Conservation (phyloP, 805 yeast species). For the Saturnispora zaruensis region DNA sequence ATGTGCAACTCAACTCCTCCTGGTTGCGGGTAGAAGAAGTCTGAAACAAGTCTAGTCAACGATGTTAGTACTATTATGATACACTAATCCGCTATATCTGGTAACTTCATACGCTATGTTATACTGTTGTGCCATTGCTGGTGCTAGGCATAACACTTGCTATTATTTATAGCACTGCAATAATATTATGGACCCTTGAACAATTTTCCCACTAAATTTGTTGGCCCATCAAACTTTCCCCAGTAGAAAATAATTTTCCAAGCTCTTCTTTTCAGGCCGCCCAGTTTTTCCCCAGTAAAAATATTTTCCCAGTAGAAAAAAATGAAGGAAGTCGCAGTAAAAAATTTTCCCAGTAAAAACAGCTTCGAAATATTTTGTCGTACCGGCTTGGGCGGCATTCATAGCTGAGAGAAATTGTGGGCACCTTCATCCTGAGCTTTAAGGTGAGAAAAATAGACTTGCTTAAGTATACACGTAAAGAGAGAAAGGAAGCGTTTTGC, state of each 20-base stretch:
- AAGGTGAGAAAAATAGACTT: neutral
- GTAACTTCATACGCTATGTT: slow-evolving; percentile 6
- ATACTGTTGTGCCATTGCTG: neutral
- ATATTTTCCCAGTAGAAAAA: neutral
- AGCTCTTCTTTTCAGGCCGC: neutral
- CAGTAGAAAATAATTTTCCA: neutral
- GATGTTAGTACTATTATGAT: slow-evolving; percentile 1
- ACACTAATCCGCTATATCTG: neutral
- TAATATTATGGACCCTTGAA: no score
- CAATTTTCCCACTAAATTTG: neutral
- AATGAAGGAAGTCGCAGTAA: no score
- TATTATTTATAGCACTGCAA: no score
- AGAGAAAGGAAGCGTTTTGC: neutral
- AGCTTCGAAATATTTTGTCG: neutral
- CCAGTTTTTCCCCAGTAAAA: neutral
- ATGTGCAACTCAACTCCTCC: slow-evolving; percentile 98
- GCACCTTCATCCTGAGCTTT: neutral
- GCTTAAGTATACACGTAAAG: neutral
- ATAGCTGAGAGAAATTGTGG: neutral
- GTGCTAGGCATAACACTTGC: neutral
- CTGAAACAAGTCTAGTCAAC: slow-evolving; percentile 60
- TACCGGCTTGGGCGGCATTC: neutral
- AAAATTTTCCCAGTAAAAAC: neutral
- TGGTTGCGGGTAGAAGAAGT: slow-evolving; percentile 95
- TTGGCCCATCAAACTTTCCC: neutral